Evolutionary conservation across 495 filamentous ascomycete genomes (phyloP), one percentile per base, ranked within the genome.

Genomic region (Podospora fimiseda): DNA sequence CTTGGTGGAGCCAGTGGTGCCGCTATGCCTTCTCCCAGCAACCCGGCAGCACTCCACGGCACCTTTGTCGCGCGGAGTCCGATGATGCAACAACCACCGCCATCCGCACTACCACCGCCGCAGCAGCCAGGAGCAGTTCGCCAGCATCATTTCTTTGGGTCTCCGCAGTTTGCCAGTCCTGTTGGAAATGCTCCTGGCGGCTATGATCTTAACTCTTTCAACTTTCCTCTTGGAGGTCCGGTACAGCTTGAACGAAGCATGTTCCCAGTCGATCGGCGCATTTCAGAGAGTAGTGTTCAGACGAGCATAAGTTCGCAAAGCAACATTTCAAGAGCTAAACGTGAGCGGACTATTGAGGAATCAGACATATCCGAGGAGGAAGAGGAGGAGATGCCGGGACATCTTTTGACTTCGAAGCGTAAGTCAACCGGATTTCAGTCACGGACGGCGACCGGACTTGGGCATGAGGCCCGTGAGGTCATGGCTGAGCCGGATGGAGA

Each of bases 401-500:
- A 11, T 5, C 6, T 33, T 33, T 11, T 33, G 27, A 33, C 11
- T 5, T 11, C 27, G 6, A 33, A 33, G 27, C 27, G 27, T 11
- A 33, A 33, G 27, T 33, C 27, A 11, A 33, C 27, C 27, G 11
- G 27, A 6, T 33, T 6, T 33, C 27, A 33, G 27, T 5, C 27
- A 5, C 5, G 11, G 27, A 33, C n/a, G n/a, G n/a, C n/a, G n/a
- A n/a, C n/a, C n/a, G n/a, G n/a, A n/a, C n/a, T n/a, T n/a, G n/a
- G n/a, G n/a, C n/a, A 20, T 0, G 18, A 44, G 20, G 13, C 16
- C 4, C 19, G 23, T n/a, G 44, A 47, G 15, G 15, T 13, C 14
- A 24, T 18, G 9, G 41, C 43, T 5, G 52, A 60, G 13, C 38
- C 33, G n/a, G 54, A 51, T 7, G 57, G 46, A 8, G 61, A 66